phyloP scores from a whole-genome alignment of 257 asterid species.

The Thymus mandschuricus region DNA sequence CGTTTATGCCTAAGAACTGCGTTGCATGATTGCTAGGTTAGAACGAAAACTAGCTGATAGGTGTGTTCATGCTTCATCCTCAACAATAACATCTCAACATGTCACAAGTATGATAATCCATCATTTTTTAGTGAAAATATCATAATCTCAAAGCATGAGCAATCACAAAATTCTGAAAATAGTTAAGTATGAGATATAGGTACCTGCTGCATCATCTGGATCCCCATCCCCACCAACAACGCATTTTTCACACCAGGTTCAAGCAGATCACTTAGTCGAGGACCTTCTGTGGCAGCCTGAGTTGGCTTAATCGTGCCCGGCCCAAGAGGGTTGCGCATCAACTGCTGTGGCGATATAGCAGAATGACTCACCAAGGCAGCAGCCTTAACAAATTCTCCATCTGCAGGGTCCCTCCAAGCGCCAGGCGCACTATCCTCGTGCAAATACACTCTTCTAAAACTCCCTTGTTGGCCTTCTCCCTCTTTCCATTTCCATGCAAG shows the following conservation, averaged over 20 bases:
- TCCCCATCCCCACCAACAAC: conserved; percentile 62
- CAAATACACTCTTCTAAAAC: conserved; percentile 64
- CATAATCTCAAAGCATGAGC: neutral
- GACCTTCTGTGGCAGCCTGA: conserved; percentile 45
- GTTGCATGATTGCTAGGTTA: neutral
- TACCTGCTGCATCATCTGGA: conserved; percentile 80
- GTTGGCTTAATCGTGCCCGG: conserved; percentile 53
- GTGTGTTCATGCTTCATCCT: neutral
- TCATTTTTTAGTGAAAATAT: neutral
- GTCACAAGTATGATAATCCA: neutral
- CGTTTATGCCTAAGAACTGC: conserved; percentile 75
- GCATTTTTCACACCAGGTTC: conserved; percentile 80
- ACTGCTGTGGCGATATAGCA: conserved; percentile 46
- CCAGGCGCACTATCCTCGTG: conserved; percentile 52
- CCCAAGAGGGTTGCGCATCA: conserved; percentile 50
- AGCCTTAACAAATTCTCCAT: conserved; percentile 49
- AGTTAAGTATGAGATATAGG: neutral
- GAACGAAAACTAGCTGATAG: too few relatives aligned
- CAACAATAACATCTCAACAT: neutral
- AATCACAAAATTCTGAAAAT: neutral
- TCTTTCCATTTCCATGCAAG: conserved; percentile 71
- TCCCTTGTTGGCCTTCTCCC: conserved; percentile 44
- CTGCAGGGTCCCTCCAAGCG: conserved; percentile 45
- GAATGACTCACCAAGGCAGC: conserved; percentile 70
- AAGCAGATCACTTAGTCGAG: conserved; percentile 48